Base-by-base conservation (phyloP, 2,329 filamentous ascomycete genomes). In the Fusarium setosum region DNA sequence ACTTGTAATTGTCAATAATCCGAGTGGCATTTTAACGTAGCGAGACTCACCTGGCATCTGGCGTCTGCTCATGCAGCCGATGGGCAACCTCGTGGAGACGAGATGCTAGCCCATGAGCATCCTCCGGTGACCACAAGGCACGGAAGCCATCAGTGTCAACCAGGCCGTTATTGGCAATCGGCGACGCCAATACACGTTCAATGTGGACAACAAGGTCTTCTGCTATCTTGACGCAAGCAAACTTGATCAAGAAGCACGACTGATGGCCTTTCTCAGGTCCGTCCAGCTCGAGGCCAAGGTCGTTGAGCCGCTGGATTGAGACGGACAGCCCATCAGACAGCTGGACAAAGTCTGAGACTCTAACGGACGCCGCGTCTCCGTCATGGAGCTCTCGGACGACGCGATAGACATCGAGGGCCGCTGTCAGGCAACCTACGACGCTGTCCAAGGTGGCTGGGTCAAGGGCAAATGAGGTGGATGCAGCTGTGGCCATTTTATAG, bases 401-500 rank as follows among this genome's bases (percentile, higher is more conserved):
- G 9, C 56, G 50, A 20, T 56, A 50, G 20, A 62, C 31, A 24
- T 59, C 55, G 48, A 61, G 34, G 6, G 64, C 63, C 4, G 47
- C 48, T 12, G 56, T 48, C 40, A 76, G 55, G n/a, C 73, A 70
- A 17, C n/a, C 31, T 3, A 49, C 40, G n/a, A 73, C 20, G 20
- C 60, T 41, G 38, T 63, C 61, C 8, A 45, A 49, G 13, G 37
- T 17, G 21, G 56, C 24, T 37, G 31, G 44, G 35, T 51, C 59
- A 42, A 26, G 24, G n/a, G 35, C 21, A 23, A 34, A 24, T 7
- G 53, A 21, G 23, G 24, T 24, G 23, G 29, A 15, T 32, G 59
- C 48, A 59, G 53, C 69, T 68, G 66, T 59, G 26, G 65, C 71
- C 74, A 76, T 75, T 74, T 74, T 74, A 75, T 73, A 74, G 56